Base-by-base conservation (phyloP, 129 eudicot genomes). In the Saussurea involucrata region DNA sequence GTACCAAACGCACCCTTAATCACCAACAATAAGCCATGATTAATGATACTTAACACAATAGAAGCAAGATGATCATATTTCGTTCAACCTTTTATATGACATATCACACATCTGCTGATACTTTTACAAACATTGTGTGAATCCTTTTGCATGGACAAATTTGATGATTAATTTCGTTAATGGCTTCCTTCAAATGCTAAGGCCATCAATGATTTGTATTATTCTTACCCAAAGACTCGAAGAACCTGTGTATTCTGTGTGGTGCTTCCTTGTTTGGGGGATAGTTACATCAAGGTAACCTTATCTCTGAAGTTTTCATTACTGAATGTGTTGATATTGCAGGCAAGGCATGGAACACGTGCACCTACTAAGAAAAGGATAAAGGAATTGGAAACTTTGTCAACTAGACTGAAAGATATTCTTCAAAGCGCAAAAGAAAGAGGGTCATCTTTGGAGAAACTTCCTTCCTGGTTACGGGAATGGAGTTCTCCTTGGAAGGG, bases 271-370 rank as follows among this genome's bases (percentile, higher is more conserved):
- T 36, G 9, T 17, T 37, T 33, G 22, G 12, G 32, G n/a, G 57
- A 34, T 28, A 10, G 58, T 33, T 53, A 73, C 20, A 42, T 61
- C 34, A 69, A 57, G 11, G 17, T 37, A 24, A 69, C 5, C 11
- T 46, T 36, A n/a, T 24, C 10, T 32, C 49, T 15, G 33, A 60
- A 32, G n/a, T 73, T 68, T 53, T 24, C 18, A 24, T 29, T 32
- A 57, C 31, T 42, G 9, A 60, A 57, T 11, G n/a, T 1, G 21
- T 77, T 83, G 69, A 69, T 69, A 31, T 66, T 76, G 71, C 89
- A 95, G 99, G 97, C 97, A 63, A 85, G 99, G 72, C 99, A 95
- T 81, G 99, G 99, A 71, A 95, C 99, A 24, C 93, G 97, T 83
- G 91, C 96, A 69, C 99, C 99, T 58, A 95, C 97, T n/a, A 95